phyloP scores from a whole-genome alignment of 73 alveolate genomes.

The Paramecium sexaurelia region DNA sequence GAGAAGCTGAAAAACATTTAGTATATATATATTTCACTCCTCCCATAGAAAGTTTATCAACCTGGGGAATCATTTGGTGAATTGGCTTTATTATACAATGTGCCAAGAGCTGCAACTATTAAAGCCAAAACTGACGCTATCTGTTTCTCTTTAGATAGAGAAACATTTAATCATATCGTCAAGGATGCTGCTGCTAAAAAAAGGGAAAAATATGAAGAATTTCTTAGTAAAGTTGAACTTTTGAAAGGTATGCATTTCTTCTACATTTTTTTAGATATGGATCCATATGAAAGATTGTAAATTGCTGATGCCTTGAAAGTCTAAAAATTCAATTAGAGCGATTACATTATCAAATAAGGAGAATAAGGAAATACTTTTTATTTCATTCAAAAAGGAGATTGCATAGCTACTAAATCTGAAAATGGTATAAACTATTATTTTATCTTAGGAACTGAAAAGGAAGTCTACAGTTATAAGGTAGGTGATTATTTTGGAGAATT shows the following conservation, averaged over 20 bases:
- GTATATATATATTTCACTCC: not conserved
- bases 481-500: slow-evolving; percentile 98
- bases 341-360: slow-evolving; percentile 90
- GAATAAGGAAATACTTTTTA: slow-evolving; percentile 97
- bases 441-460: slow-evolving; percentile 74
- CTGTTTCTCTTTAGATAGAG: slow-evolving; percentile 94
- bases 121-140: slow-evolving; percentile 83
- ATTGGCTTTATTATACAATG: slow-evolving; percentile 88
- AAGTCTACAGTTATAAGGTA: slow-evolving; percentile 81
- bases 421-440: not conserved
- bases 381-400: slow-evolving; percentile 94
- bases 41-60: slow-evolving; percentile 73
- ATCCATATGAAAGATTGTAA: slow-evolving; percentile 97
- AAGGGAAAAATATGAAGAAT: slow-evolving; percentile 92
- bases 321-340: slow-evolving; percentile 82
- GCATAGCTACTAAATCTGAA: slow-evolving; percentile 86
- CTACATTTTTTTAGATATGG: slow-evolving; percentile 82
- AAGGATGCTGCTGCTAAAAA: slow-evolving; percentile 92
- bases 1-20: slow-evolving; percentile 65
- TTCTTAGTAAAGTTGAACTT: slow-evolving; percentile 83
- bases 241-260: slow-evolving; percentile 31
- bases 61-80: slow-evolving; percentile 96
- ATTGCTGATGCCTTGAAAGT: slow-evolving; percentile 97
- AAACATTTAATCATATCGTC: slow-evolving; percentile 93
- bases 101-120: slow-evolving; percentile 97